Evolutionary conservation across 495 filamentous ascomycete species (phyloP).

Genomic region (Rostrohypoxylon terebratum): DNA sequence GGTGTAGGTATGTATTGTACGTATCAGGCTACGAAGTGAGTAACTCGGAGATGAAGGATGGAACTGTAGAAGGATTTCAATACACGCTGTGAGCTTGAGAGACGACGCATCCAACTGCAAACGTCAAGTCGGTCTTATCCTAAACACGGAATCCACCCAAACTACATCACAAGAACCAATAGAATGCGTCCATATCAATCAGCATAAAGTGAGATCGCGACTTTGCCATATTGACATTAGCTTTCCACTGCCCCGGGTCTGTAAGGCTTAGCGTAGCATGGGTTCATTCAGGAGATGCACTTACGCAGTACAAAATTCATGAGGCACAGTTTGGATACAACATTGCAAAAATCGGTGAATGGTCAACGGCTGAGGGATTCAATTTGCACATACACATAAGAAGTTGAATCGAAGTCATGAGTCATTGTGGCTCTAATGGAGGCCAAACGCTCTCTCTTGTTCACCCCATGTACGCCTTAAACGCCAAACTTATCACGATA

Average conservation of each 20-base stretch:
- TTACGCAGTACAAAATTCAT: not conserved
- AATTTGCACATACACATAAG: too few relatives aligned
- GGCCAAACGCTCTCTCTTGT: too few relatives aligned
- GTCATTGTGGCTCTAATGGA: too few relatives aligned
- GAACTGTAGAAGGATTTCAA: too few relatives aligned
- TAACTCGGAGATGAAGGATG: too few relatives aligned
- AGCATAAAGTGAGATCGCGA: not conserved
- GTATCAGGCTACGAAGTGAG: too few relatives aligned
- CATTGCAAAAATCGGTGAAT: not conserved
- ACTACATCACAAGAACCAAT: not conserved
- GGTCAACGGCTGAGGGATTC: too few relatives aligned
- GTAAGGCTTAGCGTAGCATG: not conserved
- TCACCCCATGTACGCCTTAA: too few relatives aligned
- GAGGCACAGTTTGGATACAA: too few relatives aligned
- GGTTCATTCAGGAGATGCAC: not conserved
- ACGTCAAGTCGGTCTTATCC: not conserved
- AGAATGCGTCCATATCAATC: not conserved
- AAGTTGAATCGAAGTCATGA: not conserved
- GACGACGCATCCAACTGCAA: too few relatives aligned
- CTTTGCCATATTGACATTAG: constrained; percentile 4
- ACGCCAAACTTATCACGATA: not conserved
- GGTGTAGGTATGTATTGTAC: too few relatives aligned
- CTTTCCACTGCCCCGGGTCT: not conserved
- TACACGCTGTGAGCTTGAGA: too few relatives aligned
- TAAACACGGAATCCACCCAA: not conserved